These are phyloP conservation scores for Penicillium ochrochloron DNA, from an alignment of 495 filamentous ascomycete species.

Conservation along the genomic window DNA sequence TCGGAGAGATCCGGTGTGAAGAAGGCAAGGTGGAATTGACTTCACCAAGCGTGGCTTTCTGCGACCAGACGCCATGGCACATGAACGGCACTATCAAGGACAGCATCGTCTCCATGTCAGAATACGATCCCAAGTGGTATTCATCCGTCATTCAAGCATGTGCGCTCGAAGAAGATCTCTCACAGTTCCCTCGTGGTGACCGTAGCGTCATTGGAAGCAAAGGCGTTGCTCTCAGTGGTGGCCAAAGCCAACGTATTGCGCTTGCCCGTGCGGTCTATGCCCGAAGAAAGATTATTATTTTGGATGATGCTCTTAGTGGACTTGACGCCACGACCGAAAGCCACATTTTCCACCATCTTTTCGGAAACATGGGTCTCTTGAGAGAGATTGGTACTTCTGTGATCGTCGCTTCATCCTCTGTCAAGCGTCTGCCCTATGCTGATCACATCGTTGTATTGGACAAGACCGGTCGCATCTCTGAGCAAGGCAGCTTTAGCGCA, in stretches of 20 bases:
- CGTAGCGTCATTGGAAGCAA: constrained; percentile 65
- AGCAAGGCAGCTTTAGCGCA: constrained; percentile 57
- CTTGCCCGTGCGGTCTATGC: constrained; percentile 64
- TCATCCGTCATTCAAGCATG: constrained; percentile 66
- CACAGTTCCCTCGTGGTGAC: constrained; percentile 59
- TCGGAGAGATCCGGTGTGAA: constrained; percentile 56
- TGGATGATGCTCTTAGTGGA: constrained; percentile 66
- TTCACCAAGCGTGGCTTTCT: constrained; percentile 52
- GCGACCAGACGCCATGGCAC: constrained; percentile 58
- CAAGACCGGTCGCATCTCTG: constrained; percentile 45
- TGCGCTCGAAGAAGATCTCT: constrained; percentile 60
- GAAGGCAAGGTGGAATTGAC: constrained; percentile 48
- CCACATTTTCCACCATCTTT: constrained; percentile 59
- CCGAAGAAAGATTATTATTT: constrained; percentile 54
- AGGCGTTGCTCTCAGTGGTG: constrained; percentile 67
- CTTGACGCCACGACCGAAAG: constrained; percentile 65
- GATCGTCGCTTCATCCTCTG: constrained; percentile 56
- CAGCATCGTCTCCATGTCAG: constrained; percentile 58
- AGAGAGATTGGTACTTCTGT: constrained; percentile 53
- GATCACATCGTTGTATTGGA: constrained; percentile 59
- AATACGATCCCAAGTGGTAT: constrained; percentile 64
- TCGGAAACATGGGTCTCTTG: constrained; percentile 59
- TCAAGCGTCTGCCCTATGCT: constrained; percentile 53
- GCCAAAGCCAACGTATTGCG: constrained; percentile 68
- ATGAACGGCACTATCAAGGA: constrained; percentile 63